phyloP scores from a whole-genome alignment of 305 asterid species.

The Fraxinus floribunda region DNA sequence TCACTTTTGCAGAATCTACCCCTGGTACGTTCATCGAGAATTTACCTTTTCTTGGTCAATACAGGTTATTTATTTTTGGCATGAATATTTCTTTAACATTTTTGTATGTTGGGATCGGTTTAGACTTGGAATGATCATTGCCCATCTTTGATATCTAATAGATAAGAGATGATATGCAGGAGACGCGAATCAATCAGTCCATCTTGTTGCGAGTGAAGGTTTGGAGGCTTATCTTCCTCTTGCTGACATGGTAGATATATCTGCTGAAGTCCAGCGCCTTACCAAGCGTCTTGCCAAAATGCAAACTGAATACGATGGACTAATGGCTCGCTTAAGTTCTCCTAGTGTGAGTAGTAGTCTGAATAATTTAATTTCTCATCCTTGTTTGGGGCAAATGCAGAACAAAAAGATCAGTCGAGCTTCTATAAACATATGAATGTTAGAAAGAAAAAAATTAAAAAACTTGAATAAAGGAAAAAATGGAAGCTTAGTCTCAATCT shows the following conservation, averaged over 20 bases:
- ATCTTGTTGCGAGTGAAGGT: conserved; percentile 93
- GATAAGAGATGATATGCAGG: conserved; percentile 50
- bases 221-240: conserved; percentile 97
- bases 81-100: neutral
- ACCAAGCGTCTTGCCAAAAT: conserved; percentile 72
- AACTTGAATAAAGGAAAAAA: neutral
- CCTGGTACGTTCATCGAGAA: conserved; percentile 51
- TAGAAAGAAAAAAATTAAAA: neutral
- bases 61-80: neutral
- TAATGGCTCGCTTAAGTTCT: conserved; percentile 70
- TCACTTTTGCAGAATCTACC: conserved; percentile 54
- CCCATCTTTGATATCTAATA: conserved; percentile 12
- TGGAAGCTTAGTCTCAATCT: neutral
- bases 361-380: neutral
- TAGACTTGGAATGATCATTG: neutral
- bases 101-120: neutral
- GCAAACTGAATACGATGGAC: conserved; percentile 82
- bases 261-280: conserved; percentile 81
- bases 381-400: neutral
- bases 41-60: conserved; percentile 3
- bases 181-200: conserved; percentile 77
- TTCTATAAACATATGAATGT: neutral
- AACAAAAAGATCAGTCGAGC: neutral
- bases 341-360: conserved; percentile 55
- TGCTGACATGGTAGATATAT: conserved; percentile 91